Evolutionary conservation across 2,329 filamentous ascomycete genomes (phyloP).

Genomic region (Fusarium zealandicum): DNA sequence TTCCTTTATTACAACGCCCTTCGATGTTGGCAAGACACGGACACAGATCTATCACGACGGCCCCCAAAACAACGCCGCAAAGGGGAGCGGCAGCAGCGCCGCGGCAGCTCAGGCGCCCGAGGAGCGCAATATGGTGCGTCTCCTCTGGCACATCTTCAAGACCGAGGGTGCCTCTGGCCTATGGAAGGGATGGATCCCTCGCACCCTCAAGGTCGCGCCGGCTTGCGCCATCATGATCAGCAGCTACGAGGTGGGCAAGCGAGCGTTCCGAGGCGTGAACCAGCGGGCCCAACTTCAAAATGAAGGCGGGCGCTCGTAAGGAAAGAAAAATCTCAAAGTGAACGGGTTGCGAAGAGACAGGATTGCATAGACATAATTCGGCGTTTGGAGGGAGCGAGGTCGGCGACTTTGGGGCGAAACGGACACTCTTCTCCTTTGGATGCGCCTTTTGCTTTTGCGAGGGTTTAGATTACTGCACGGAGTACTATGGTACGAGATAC

Average conservation of each 20-base stretch:
- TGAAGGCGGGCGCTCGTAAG: conserved; percentile 17
- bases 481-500: conserved; percentile 23
- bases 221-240: conserved; percentile 99
- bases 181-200: conserved; percentile 90
- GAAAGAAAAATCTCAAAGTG: conserved; percentile 20
- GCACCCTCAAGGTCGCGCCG: conserved; percentile 92
- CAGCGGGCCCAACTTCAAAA: conserved; percentile 46
- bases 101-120: conserved; percentile 65
- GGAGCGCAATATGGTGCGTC: conserved; percentile 77
- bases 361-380: conserved; percentile 23
- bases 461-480: conserved; percentile 26
- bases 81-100: conserved; percentile 45
- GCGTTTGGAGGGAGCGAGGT: conserved; percentile 27
- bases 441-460: conserved; percentile 10
- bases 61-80: conserved; percentile 18
- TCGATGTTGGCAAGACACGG: conserved; percentile 96
- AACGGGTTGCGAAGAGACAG: neutral
- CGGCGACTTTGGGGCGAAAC: conserved; percentile 4
- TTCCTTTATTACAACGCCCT: conserved; percentile 89
- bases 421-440: conserved; percentile 27
- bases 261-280: conserved; percentile 80
- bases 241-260: conserved; percentile 95
- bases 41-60: conserved; percentile 81
- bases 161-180: conserved; percentile 82
- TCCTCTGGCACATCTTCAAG: conserved; percentile 90